Evolutionary conservation across 23 red algal genomes (phyloP), one percentile per base, ranked within the genome.

Genomic region (Gracilaria gracilis): DNA sequence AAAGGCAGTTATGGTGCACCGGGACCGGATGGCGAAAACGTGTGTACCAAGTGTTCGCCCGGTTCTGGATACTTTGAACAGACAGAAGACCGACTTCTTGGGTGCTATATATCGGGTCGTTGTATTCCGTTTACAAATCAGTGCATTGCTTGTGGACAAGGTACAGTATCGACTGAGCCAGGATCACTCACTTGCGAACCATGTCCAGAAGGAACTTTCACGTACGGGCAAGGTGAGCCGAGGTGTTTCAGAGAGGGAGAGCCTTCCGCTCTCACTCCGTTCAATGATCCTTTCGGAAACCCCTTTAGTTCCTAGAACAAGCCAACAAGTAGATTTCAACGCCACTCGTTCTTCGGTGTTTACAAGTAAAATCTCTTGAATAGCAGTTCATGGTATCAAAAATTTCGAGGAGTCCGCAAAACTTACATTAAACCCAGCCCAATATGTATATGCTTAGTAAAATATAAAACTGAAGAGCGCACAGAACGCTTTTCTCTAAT

Each of bases 281-380:
- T 13, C 20, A 70, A 70, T 70, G 65, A 70, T 70, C 65, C 65
- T 15, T 70, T 70, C 29, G 65, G 65, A 70, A 35, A 70, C 17
- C 12, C 44, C 12, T 48, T 48, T n/a, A n/a, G n/a, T n/a, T n/a
- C n/a, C n/a, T n/a, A n/a, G n/a, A n/a, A n/a, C n/a, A n/a, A n/a
- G n/a, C n/a, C n/a, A n/a, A n/a, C n/a, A n/a, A n/a, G n/a, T n/a
- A n/a, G n/a, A n/a, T n/a, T n/a, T n/a, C n/a, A n/a, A n/a, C n/a
- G n/a, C n/a, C n/a, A n/a, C n/a, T n/a, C n/a, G n/a, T n/a, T n/a
- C n/a, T n/a, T n/a, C n/a, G n/a, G n/a, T n/a, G n/a, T n/a, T n/a
- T n/a, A n/a, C n/a, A n/a, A n/a, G n/a, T n/a, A n/a, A n/a, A n/a
- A n/a, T n/a, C n/a, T n/a, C n/a, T n/a, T n/a, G n/a, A n/a, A n/a